Evolutionary conservation across 257 asterid genomes (phyloP).

Genomic region (Solanum corneliomulleri): DNA sequence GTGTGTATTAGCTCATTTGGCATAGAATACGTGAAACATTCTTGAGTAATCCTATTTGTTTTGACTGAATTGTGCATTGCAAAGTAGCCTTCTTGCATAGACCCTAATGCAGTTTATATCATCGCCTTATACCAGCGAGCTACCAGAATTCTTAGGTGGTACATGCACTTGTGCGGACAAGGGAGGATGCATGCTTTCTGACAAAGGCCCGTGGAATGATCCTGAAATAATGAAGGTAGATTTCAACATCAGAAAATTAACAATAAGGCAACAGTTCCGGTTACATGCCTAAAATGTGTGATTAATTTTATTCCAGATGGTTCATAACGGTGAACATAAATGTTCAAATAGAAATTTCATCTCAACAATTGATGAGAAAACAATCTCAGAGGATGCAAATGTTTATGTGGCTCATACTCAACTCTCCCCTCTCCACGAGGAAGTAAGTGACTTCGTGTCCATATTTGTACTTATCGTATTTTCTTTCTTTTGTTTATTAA

Average conservation of each 20-base stretch:
- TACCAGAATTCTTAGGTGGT: constrained; percentile 94
- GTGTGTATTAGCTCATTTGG: background rate
- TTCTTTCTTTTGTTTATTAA: background rate
- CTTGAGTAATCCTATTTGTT: background rate
- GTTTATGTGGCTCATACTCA: constrained; percentile 15
- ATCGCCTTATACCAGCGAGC: constrained; percentile 41
- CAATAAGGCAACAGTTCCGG: background rate
- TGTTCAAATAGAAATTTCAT: constrained; percentile 33
- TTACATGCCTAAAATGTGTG: background rate
- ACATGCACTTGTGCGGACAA: constrained; percentile 79
- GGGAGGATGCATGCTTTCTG: constrained; percentile 88
- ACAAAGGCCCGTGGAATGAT: constrained; percentile 97
- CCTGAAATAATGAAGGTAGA: constrained; percentile 75
- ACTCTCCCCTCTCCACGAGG: constrained; percentile 48
- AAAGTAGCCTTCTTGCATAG: background rate
- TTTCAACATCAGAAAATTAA: background rate
- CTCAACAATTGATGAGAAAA: constrained; percentile 50
- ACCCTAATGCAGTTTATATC: background rate
- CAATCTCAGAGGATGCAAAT: constrained; percentile 53
- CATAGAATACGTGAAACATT: background rate
- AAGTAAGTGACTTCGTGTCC: constrained; percentile 28
- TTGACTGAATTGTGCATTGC: background rate
- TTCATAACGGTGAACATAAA: constrained; percentile 71
- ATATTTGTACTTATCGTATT: background rate
- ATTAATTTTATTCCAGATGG: constrained; percentile 45